Conservation (phyloP, 139 green algal genomes). For the Klebsormidium nitens region DNA sequence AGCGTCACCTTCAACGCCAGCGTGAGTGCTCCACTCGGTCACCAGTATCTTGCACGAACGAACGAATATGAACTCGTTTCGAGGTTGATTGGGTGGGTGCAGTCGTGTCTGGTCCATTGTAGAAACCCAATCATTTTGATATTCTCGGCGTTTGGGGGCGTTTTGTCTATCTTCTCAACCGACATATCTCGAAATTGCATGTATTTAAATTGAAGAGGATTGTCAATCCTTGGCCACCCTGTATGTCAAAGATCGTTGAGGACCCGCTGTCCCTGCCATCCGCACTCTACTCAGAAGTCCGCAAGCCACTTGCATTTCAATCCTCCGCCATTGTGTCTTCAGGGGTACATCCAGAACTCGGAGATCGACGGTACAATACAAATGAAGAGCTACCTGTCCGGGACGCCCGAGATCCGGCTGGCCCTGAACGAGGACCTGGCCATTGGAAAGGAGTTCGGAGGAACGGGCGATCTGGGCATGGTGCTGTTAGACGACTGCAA, state of each 20-base stretch:
- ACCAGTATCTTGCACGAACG: no score
- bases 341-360: slow-evolving; percentile 67
- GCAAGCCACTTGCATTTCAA: slow-evolving; percentile 15
- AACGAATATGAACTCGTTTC: no score
- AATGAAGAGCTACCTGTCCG: slow-evolving; percentile 79
- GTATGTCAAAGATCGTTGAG: neutral
- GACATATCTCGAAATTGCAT: no score
- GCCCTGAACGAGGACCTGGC: slow-evolving; percentile 84
- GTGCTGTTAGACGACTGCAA: slow-evolving; percentile 85
- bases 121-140: no score
- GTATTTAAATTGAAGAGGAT: no score
- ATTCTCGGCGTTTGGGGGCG: no score
- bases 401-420: slow-evolving; percentile 78
- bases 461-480: slow-evolving; percentile 17
- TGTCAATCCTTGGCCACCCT: no score
- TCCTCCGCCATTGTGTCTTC: neutral
- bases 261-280: neutral
- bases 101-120: no score
- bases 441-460: slow-evolving; percentile 47
- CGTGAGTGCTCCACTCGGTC: slow-evolving; percentile 4
- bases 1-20: slow-evolving; percentile 80
- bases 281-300: neutral
- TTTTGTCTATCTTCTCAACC: no score
- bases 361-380: slow-evolving; percentile 84
- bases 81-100: no score